These are phyloP conservation scores for Oryza australiensis DNA, from an alignment of 176 grass and related monocot species.

Conservation along the genomic window DNA sequence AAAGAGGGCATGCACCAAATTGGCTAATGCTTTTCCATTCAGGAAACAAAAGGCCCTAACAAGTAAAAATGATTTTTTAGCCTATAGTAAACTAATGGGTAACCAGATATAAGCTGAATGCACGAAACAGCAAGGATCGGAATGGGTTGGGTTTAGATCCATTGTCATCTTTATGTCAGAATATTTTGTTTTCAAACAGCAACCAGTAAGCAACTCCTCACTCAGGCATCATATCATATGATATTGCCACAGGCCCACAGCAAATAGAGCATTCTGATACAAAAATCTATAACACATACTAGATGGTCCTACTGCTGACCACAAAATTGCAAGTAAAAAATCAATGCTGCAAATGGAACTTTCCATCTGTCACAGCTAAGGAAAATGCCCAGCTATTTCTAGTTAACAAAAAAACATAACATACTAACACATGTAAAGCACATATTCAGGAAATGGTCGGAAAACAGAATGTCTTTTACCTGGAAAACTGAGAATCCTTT, in stretches of 20 bases:
- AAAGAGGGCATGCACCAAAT: background rate
- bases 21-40: background rate
- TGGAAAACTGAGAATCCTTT: slow-evolving; percentile 69
- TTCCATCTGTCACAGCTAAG: background rate
- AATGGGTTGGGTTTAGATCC: background rate
- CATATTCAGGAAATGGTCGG: background rate
- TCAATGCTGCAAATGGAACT: slow-evolving; percentile 5
- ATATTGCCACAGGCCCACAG: background rate
- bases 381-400: background rate
- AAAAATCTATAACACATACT: background rate
- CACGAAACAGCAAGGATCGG: background rate
- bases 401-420: slow-evolving; percentile 1
- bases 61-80: background rate
- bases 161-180: slow-evolving; percentile 7
- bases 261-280: background rate
- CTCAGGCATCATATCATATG: background rate
- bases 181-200: background rate
- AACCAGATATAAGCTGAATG: background rate
- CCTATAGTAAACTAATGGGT: slow-evolving; percentile 12
- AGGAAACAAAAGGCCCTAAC: background rate
- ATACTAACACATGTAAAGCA: slow-evolving; percentile 31
- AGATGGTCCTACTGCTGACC: background rate
- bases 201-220: background rate
- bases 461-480: slow-evolving; percentile 55
- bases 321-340: slow-evolving; percentile 2